Base-by-base conservation (phyloP, 176 grass and related monocot genomes). In the Avena eriantha region DNA sequence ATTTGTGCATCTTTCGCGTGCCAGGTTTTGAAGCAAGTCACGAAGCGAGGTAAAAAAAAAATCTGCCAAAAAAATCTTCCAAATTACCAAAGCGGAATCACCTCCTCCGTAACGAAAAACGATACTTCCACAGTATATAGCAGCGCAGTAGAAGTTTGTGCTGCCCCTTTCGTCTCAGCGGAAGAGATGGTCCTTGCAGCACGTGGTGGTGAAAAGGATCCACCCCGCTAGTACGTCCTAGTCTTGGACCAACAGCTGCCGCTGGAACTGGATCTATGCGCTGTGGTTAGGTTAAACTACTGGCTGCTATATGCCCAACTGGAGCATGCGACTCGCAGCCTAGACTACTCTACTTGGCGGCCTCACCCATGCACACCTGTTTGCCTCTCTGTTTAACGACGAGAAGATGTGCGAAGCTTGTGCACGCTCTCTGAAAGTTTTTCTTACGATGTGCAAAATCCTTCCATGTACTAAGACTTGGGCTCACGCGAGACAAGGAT, bases 201-300 rank as follows among this genome's bases (percentile, higher is more conserved):
- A 71, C 63, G 45, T 82, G 83, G 55, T 12, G 12, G 63, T 69
- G 77, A 86, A 77, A 86, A 77, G 64, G 83, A 78, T 63, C 17
- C 64, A 48, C 67, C 46, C 23, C 47, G 23, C 57, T 61, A 19
- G 79, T 86, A 78, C 71, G 39, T 41, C 39, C 39, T 10, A 26
- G 18, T 81, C 54, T 56, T 61, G 71, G 78, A 50, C 84, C 83
- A 29, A 14, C 83, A 69, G 50, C 60, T 63, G 41, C 26, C 47
- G 9, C 45, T 47, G 57, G 57, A 84, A 17, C 45, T 49, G 57
- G 57, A 84, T 24, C 45, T 49, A 74, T 48, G 24, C 16, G 29
- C 47, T 34, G 54, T 5, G 0, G 82, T 75, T 85, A 50, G 54
- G 72, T 60, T 35, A 36, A 68, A 56, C 49, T 11, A 51, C 56